Evolutionary conservation across 129 eudicot species (phyloP).

Genomic region (Gnaphalium uliginosum): DNA sequence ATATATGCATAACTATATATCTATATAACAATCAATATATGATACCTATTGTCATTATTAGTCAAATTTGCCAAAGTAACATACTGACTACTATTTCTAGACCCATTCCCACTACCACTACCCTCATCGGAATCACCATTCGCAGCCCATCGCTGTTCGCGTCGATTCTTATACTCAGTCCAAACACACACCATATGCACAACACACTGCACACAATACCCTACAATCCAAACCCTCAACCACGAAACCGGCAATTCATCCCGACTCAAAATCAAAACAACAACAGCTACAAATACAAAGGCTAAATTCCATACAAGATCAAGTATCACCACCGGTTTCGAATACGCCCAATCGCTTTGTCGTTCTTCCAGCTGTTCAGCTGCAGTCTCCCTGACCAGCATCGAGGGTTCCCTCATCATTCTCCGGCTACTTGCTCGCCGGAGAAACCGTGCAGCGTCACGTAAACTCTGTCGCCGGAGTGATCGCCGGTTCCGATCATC

Average conservation of each 20-base stretch:
- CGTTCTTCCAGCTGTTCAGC: constrained; percentile 63
- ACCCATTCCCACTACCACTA: background rate
- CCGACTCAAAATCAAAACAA: constrained; percentile 40
- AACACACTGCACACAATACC: constrained; percentile 59
- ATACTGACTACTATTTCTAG: constrained; percentile 33
- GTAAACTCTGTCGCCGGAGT: constrained; percentile 49
- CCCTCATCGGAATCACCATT: constrained; percentile 19
- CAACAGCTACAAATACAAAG: constrained; percentile 41
- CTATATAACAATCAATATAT: background rate
- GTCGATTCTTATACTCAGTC: constrained; percentile 49
- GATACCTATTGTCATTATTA: constrained; percentile 32
- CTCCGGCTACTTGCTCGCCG: constrained; percentile 58
- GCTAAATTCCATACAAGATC: constrained; percentile 58
- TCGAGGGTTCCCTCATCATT: constrained; percentile 51
- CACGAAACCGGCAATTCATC: constrained; percentile 35
- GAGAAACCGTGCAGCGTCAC: constrained; percentile 54
- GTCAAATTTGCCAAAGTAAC: constrained; percentile 50
- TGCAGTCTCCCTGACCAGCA: constrained; percentile 60
- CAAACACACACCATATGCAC: constrained; percentile 63
- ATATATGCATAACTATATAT: background rate
- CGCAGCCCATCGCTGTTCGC: constrained; percentile 24
- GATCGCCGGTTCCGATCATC: constrained; percentile 38
- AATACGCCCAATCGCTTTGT: constrained; percentile 68
- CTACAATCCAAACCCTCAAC: constrained; percentile 59
- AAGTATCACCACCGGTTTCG: constrained; percentile 56